phyloP scores from a whole-genome alignment of 2,329 filamentous ascomycete species.

The Nothophoma quercina region DNA sequence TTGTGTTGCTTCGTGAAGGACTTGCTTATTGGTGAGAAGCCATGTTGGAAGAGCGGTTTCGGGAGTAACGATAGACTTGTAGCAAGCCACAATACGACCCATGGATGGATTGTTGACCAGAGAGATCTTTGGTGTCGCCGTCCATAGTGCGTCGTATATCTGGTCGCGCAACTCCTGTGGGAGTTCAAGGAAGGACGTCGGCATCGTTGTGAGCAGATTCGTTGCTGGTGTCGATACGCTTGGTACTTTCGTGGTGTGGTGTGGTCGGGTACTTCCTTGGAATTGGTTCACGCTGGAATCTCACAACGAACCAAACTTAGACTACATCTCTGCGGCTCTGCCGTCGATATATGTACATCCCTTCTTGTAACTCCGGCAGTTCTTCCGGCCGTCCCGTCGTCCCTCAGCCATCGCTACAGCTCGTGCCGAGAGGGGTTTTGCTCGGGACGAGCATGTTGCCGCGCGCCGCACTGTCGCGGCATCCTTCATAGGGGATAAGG shows the following conservation, averaged over 20 bases:
- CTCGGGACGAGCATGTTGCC: conserved; percentile 13
- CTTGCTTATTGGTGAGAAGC: conserved; percentile 16
- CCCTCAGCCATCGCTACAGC: conserved; percentile 10
- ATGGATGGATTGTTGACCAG: conserved; percentile 10
- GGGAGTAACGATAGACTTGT: conserved; percentile 2
- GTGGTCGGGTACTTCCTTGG: too few species aligned
- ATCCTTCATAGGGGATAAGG: neutral
- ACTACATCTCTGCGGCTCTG: neutral
- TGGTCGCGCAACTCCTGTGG: conserved; percentile 19
- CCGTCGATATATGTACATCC: conserved; percentile 4
- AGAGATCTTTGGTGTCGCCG: neutral
- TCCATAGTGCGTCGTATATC: conserved; percentile 13
- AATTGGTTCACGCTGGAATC: neutral
- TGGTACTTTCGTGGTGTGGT: too few species aligned
- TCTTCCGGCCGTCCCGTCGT: conserved; percentile 3
- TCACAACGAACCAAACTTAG: neutral
- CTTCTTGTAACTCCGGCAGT: neutral
- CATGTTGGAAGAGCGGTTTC: conserved; percentile 9
- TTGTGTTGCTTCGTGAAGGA: conserved; percentile 12
- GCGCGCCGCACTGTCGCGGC: conserved; percentile 5
- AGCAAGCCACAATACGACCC: conserved; percentile 9
- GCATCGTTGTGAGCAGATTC: conserved; percentile 6
- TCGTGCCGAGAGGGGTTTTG: conserved; percentile 11
- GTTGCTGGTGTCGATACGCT: neutral
- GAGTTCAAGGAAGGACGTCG: conserved; percentile 10